Evolutionary conservation across 495 filamentous ascomycete genomes (phyloP).

Genomic region (Chlorociboria aeruginascens): DNA sequence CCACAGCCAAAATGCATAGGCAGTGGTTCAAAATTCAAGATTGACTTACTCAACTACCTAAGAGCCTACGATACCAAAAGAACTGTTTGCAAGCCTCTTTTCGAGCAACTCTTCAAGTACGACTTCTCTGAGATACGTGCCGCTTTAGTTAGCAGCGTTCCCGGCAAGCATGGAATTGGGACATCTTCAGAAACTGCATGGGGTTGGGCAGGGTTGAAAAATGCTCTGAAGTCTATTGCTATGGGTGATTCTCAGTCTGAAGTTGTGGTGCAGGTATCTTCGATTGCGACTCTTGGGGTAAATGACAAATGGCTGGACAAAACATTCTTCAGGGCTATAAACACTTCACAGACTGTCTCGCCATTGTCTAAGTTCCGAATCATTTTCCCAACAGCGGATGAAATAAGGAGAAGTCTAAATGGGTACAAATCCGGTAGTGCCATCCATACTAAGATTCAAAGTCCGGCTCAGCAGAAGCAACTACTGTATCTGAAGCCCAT

Average conservation of each 20-base stretch:
- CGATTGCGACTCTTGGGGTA: conserved; percentile 67
- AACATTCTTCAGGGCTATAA: conserved; percentile 39
- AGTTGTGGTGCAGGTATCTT: conserved; percentile 69
- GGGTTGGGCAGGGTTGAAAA: conserved; percentile 63
- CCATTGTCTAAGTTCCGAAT: conserved; percentile 39
- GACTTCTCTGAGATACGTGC: conserved; percentile 64
- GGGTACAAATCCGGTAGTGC: conserved; percentile 69
- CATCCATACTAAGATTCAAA: conserved; percentile 71
- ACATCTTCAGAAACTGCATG: conserved; percentile 40
- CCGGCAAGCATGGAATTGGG: conserved; percentile 47
- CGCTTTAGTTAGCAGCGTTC: conserved; percentile 65
- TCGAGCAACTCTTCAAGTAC: conserved; percentile 44
- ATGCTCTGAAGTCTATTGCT: conserved; percentile 44
- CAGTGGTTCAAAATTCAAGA: conserved; percentile 60
- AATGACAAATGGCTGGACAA: conserved; percentile 63
- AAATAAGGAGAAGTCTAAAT: conserved; percentile 68
- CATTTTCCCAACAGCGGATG: conserved; percentile 68
- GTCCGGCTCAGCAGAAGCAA: conserved; percentile 57
- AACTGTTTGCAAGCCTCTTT: conserved; percentile 36
- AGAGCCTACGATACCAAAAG: conserved; percentile 48
- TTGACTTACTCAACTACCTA: conserved; percentile 64
- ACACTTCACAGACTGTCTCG: conserved; percentile 13
- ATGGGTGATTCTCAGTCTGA: conserved; percentile 29
- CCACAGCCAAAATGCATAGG: conserved; percentile 28
- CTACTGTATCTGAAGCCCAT: conserved; percentile 59